Conservation (phyloP, 208 protist genomes). For the Strigomonas oncopelti region DNA sequence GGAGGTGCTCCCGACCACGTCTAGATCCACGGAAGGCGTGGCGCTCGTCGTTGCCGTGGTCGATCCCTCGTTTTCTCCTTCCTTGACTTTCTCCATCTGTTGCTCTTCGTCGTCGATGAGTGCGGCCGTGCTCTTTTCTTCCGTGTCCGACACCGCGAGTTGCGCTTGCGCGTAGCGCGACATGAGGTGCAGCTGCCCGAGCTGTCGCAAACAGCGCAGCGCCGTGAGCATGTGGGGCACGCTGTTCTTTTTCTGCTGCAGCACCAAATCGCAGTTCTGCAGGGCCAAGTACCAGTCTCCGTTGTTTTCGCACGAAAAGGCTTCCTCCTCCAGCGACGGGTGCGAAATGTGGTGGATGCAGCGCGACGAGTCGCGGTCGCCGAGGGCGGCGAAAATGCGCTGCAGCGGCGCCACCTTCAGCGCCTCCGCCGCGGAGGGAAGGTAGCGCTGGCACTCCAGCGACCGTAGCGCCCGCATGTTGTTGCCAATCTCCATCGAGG, state of each 20-base stretch:
- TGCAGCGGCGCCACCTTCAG: conserved; percentile 52
- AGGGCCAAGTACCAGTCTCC: conserved; percentile 79
- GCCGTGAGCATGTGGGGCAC: conserved; percentile 69
- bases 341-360: conserved; percentile 53
- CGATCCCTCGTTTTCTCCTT: neutral
- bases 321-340: conserved; percentile 47
- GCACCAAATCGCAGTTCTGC: conserved; percentile 70
- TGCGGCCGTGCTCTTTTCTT: neutral
- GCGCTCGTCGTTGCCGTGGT: neutral
- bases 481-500: conserved; percentile 68
- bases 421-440: conserved; percentile 28
- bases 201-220: conserved; percentile 79
- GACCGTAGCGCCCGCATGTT: conserved; percentile 72
- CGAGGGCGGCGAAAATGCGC: conserved; percentile 73
- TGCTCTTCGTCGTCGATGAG: neutral
- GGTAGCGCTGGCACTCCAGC: conserved; percentile 58
- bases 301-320: conserved; percentile 81
- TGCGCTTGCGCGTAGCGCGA: conserved; percentile 48
- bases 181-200: conserved; percentile 85
- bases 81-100: too few relatives aligned
- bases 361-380: conserved; percentile 75
- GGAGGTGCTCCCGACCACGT: neutral
- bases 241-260: conserved; percentile 67
- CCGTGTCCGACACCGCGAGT: neutral
- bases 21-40: neutral